Conservation (phyloP, 139 green algal genomes). For the Ettlia oleoabundans region DNA sequence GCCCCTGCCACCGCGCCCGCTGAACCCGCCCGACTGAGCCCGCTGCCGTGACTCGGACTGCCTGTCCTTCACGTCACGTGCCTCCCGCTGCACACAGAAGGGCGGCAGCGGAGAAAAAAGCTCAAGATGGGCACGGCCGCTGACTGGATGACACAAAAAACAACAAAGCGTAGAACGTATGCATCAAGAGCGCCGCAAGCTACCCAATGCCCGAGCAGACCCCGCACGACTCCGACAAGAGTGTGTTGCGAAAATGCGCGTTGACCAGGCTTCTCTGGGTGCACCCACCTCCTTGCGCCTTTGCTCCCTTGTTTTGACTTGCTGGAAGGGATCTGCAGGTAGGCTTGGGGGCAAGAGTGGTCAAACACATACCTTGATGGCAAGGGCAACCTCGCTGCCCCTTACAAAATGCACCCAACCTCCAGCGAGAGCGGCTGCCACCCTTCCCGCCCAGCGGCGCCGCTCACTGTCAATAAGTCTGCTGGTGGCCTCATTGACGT, state of each 20-base stretch:
- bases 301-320: constrained; percentile 46
- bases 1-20: constrained; percentile 17
- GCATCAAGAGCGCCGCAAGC: too few relatives aligned
- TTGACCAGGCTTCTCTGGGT: too few relatives aligned
- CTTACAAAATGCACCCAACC: too few relatives aligned
- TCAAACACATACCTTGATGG: not conserved
- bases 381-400: too few relatives aligned
- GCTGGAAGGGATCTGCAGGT: constrained; percentile 56
- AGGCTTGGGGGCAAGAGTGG: not conserved
- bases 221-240: too few relatives aligned
- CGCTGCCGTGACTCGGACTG: constrained; percentile 8
- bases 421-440: too few relatives aligned
- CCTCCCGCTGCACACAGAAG: constrained; percentile 10
- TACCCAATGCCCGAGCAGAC: too few relatives aligned
- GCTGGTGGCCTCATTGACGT: constrained; percentile 61
- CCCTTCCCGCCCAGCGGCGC: not conserved
- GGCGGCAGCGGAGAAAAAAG: not conserved
- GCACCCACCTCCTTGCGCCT: constrained; percentile 52
- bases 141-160: not conserved
- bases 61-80: not conserved
- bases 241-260: too few relatives aligned
- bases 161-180: too few relatives aligned
- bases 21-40: constrained; percentile 19
- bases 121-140: not conserved
- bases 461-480: constrained; percentile 64